A percentile compares a stretch with the other conserved stretches of the same genome.
Evolutionary conservation across 2,329 filamentous ascomycete genomes (phyloP).

Genomic region (Lecanicillium sp.): DNA sequence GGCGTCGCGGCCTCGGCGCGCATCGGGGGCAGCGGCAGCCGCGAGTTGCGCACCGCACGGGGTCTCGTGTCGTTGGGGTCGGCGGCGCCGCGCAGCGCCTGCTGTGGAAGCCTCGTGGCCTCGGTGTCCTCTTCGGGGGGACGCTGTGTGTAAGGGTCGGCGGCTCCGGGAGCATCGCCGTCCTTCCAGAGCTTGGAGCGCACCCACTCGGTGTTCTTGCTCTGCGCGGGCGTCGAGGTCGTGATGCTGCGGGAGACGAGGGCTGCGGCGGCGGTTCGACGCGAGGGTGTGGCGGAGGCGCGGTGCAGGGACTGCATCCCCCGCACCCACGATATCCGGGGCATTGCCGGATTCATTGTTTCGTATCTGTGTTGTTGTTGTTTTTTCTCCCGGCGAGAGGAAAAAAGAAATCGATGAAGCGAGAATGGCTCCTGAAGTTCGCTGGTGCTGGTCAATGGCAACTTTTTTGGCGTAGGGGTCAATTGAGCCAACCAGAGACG

Average conservation of each 20-base stretch:
- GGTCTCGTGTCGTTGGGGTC: conserved; percentile 19
- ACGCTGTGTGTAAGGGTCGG: conserved; percentile 34
- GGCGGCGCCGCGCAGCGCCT: conserved; percentile 22
- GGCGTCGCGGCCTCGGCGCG: conserved; percentile 29
- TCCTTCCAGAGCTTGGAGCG: conserved; percentile 34
- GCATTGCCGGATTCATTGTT: conserved; percentile 27
- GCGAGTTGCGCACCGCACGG: conserved; percentile 22
- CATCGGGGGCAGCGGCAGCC: conserved; percentile 28
- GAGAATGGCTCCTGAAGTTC: conserved; percentile 5
- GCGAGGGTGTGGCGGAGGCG: conserved; percentile 18
- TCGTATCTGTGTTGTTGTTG: neutral
- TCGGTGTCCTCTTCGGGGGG: conserved; percentile 20
- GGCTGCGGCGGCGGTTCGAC: conserved; percentile 22
- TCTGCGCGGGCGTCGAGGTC: conserved; percentile 26
- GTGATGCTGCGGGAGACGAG: conserved; percentile 26
- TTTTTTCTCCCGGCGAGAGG: neutral
- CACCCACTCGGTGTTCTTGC: conserved; percentile 32
- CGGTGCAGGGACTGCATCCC: conserved; percentile 28
- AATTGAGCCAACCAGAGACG: conserved; percentile 11
- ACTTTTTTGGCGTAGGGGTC: conserved; percentile 10
- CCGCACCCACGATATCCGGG: conserved; percentile 36
- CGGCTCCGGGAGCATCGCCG: conserved; percentile 31
- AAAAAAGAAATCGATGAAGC: neutral
- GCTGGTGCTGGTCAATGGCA: neutral
- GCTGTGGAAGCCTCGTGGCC: conserved; percentile 23